A percentile compares a stretch with the other conserved stretches of the same genome.
These are phyloP conservation scores for Adiantum capillusveneris DNA, from an alignment of 75 land plant species.

Conservation along the genomic window DNA sequence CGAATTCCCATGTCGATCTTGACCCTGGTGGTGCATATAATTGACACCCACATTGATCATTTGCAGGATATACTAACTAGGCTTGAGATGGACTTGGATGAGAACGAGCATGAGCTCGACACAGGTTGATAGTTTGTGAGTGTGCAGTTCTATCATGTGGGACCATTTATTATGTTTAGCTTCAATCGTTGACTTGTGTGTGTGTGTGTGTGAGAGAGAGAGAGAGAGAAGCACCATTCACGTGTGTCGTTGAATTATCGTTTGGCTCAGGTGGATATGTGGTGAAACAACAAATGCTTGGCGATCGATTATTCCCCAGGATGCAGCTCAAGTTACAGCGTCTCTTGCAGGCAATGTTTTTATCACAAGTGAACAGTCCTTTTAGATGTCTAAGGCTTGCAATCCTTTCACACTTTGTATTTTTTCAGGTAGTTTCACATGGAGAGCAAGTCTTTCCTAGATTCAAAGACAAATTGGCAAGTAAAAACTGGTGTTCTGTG, in stretches of 20 bases:
- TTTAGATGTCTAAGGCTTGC: background rate
- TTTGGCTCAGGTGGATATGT: conserved; percentile 72
- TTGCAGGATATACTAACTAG: conserved; percentile 70
- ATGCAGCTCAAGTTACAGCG: conserved; percentile 86
- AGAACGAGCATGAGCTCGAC: conserved; percentile 70
- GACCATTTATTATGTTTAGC: no score
- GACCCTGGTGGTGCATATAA: conserved; percentile 63
- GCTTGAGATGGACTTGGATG: conserved; percentile 75
- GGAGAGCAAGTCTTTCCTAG: conserved; percentile 92
- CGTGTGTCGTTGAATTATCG: no score
- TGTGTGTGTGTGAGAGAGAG: no score
- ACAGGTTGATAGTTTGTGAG: conserved; percentile 60
- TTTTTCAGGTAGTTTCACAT: conserved; percentile 62
- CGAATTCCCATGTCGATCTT: conserved; percentile 63
- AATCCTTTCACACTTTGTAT: background rate
- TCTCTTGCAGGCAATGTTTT: conserved; percentile 55
- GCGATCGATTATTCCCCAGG: conserved; percentile 77
- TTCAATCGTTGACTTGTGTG: no score
- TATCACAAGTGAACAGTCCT: background rate
- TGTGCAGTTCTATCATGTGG: no score
- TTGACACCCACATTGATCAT: conserved; percentile 87
- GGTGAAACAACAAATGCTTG: conserved; percentile 72
- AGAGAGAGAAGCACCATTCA: no score
- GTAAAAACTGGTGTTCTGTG: conserved; percentile 52
- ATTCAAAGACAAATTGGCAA: conserved; percentile 67